Evolutionary conservation across 169 alveolate species (phyloP).

Genomic region (Miamiensis avidus): DNA sequence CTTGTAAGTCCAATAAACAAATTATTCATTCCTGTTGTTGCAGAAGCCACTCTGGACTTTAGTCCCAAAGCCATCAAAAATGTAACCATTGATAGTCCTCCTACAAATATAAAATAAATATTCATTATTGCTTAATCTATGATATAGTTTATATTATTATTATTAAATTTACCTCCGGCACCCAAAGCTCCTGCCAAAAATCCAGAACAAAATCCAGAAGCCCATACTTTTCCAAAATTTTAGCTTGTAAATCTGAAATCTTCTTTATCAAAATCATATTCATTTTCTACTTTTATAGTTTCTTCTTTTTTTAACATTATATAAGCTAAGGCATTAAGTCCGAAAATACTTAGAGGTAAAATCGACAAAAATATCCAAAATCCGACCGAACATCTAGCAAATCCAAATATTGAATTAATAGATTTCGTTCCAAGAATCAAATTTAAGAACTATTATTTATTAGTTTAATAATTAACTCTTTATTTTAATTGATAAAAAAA

Average conservation of each 20-base stretch:
- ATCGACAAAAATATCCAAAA: background rate
- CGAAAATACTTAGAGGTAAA: background rate
- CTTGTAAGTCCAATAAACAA: background rate
- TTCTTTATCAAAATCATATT: background rate
- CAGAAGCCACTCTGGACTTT: background rate
- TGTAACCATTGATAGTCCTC: background rate
- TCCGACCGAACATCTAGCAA: background rate
- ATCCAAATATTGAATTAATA: background rate
- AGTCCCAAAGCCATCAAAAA: background rate
- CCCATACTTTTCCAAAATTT: background rate
- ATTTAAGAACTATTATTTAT: background rate
- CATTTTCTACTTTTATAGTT: background rate
- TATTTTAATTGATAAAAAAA: too few relatives aligned
- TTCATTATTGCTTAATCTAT: too few relatives aligned
- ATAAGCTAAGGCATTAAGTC: background rate
- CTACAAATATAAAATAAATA: background rate
- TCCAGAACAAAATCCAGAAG: background rate
- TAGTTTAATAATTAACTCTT: too few relatives aligned
- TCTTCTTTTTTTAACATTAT: background rate
- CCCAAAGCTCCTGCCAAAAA: background rate
- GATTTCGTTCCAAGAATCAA: background rate
- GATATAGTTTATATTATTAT: too few relatives aligned
- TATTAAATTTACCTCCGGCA: background rate
- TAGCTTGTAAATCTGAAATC: background rate
- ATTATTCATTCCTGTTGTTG: background rate